Evolutionary conservation across 1,284 basidiomycete genomes (phyloP), one percentile per base, ranked within the genome.

Genomic region (Pyrrhoderma noxium): DNA sequence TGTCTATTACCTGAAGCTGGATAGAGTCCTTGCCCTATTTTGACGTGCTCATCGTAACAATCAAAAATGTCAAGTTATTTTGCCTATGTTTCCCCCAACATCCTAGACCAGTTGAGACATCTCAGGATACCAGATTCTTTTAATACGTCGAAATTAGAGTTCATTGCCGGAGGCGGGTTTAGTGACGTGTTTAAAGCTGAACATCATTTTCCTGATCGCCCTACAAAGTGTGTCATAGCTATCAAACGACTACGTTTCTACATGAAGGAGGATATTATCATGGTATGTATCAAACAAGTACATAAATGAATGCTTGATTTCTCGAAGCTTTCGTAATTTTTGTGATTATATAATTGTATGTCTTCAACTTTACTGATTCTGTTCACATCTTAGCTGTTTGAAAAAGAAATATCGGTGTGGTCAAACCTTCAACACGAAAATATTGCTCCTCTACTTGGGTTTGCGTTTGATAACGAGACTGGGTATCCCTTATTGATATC

Each of bases 371-470:
- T 31, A 31, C 11, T 31, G 3, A 9, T 16, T 18, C 38, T 7
- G 7, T 5, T 9, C 37, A 39, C 7, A n/a, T n/a, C n/a, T n/a
- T 35, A 50, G 40, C 19, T 51, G 8, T 47, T 53, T 21, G 53
- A 34, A 18, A 54, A 35, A 21, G 53, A 54, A 31, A 18, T 54
- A n/a, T 16, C 23, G 14, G 43, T 55, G 3, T 55, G 53, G 49
- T 41, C 53, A 5, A 47, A 42, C 22, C 38, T 55, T 14, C 31
- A 42, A 9, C 46, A 55, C 34, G 9, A 27, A 13, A 55, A 55
- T 34, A 45, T 55, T 37, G 45, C 47, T 21, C 49, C 42, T 4
- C 45, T 55, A 2, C 45, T 55, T 1, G 53, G 53, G 8, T 51
- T 42, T 22, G n/a, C 38, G 16, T n/a, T 49, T 3, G 49, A 51